Conservation (phyloP, 2,329 filamentous ascomycete genomes). For the Botrytis pseudocinerea region DNA sequence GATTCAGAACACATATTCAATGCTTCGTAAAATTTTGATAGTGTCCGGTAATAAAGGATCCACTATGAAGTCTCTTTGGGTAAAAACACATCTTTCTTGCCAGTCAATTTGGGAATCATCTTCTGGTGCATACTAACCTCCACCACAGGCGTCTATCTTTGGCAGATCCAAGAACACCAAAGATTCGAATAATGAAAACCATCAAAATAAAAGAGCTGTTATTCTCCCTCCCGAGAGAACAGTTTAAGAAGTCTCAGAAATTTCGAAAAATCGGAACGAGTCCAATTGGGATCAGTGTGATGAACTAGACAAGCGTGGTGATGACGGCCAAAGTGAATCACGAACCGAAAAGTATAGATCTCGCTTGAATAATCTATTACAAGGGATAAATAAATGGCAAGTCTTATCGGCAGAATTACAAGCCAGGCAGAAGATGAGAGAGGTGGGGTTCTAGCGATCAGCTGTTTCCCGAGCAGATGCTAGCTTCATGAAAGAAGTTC, state of each 20-base stretch:
- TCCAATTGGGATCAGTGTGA: neutral
- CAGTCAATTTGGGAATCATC: neutral
- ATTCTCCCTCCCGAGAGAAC: too few species aligned
- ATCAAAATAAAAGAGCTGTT: neutral
- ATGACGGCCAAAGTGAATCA: neutral
- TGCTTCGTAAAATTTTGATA: neutral
- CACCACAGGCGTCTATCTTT: neutral
- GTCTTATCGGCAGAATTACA: conserved; percentile 28
- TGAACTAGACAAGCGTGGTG: neutral
- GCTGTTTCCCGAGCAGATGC: conserved; percentile 31
- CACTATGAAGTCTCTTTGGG: neutral
- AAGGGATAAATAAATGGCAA: conserved; percentile 23
- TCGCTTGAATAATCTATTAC: conserved; percentile 28
- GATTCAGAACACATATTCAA: neutral
- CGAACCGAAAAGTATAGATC: conserved; percentile 5
- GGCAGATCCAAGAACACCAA: neutral
- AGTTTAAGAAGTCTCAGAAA: neutral
- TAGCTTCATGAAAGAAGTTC: conserved; percentile 35
- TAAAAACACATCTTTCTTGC: neutral
- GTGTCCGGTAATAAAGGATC: too few species aligned
- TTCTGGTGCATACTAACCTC: neutral
- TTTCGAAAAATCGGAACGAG: neutral
- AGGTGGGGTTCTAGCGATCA: conserved; percentile 31
- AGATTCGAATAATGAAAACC: neutral
- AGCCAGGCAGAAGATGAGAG: conserved; percentile 32